Base-by-base conservation (phyloP, 2,329 filamentous ascomycete species). In the Parastagonospora nodorum region DNA sequence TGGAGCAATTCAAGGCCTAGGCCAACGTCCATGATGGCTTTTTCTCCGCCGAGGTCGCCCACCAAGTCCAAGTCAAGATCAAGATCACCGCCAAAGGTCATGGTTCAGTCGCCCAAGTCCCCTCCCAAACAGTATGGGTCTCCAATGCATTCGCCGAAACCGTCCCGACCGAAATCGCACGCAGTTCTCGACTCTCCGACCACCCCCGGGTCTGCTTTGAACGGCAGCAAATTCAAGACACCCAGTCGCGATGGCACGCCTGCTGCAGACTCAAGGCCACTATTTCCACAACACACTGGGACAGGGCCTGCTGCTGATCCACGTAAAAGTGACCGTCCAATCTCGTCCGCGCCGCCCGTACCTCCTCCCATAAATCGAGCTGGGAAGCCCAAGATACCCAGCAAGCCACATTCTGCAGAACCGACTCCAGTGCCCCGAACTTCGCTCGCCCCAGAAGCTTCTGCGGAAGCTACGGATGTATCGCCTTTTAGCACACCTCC, bases 401-500 rank as follows among this genome's bases (percentile, higher is more conserved):
- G 74, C 8, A 84, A 84, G 42, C 60, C 68, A 3, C 66, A 69
- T 30, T 64, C 72, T 3, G 54, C 64, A 5, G 68, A 72, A 14
- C 49, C 57, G 5, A 28, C 56, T 28, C 19, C 19, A 24, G 19
- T 24, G 19, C 43, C 55, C 5, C 67, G 61, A 19, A 37, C 58
- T 6, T 64, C 60, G 11, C 48, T 73, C 30, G 76, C 64, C 30
- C 77, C 68, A 38, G 74, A 66, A 71, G 78, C 53, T 75, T 78
- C 65, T 68, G 52, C 56, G 5, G 67, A 71, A 2, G 78, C 82
- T 36, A 77, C 78, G 29, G 75, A 77, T 43, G 66, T 86, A 0
- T 96, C 93, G 1, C 92, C 93, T 0, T 96, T 97, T 68, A 92
- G 81, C 65, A 96, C 91, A 31, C 92, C 92, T 14, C 91, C 92